A percentile compares a stretch with the other conserved stretches of the same genome.
Conservation (phyloP, 495 filamentous ascomycete species). For the Lophiostoma macrostomum region DNA sequence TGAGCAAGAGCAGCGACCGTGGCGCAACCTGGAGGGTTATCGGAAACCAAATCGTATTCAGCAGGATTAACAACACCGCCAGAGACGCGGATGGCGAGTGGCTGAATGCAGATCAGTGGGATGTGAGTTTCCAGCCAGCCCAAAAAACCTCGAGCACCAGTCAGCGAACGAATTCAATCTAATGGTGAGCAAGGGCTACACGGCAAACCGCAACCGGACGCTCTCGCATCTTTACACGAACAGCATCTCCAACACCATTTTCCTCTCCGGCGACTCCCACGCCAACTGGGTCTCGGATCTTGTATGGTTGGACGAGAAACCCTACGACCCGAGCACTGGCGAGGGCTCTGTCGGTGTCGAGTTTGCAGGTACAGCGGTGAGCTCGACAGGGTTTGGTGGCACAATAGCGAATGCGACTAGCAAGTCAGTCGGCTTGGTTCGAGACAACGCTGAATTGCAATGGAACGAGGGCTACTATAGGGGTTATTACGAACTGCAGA, state of each 20-base stretch:
- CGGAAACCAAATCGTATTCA: conserved; percentile 66
- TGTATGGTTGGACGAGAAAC: conserved; percentile 55
- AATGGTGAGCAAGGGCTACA: conserved; percentile 53
- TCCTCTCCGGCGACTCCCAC: conserved; percentile 64
- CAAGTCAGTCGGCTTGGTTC: conserved; percentile 6
- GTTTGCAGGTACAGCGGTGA: conserved; percentile 63
- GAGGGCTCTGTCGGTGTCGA: conserved; percentile 61
- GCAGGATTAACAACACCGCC: conserved; percentile 38
- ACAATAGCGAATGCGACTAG: conserved; percentile 6
- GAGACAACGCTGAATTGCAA: conserved; percentile 51
- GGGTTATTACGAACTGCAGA: conserved; percentile 45
- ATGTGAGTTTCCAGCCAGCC: conserved; percentile 4
- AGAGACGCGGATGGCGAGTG: not conserved
- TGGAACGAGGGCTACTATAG: conserved; percentile 69
- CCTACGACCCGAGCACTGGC: conserved; percentile 57
- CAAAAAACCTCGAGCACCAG: not conserved
- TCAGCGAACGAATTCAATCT: not conserved
- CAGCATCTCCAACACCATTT: conserved; percentile 62
- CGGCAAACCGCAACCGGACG: conserved; percentile 61
- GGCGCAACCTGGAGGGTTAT: conserved; percentile 62
- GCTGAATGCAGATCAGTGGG: conserved; percentile 24
- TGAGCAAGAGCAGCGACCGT: conserved; percentile 50
- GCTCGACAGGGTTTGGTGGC: conserved; percentile 40
- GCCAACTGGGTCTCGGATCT: conserved; percentile 64
- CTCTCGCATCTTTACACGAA: conserved; percentile 57